phyloP scores from a whole-genome alignment of 768 basidiomycete species.

The Mycena filopes region DNA sequence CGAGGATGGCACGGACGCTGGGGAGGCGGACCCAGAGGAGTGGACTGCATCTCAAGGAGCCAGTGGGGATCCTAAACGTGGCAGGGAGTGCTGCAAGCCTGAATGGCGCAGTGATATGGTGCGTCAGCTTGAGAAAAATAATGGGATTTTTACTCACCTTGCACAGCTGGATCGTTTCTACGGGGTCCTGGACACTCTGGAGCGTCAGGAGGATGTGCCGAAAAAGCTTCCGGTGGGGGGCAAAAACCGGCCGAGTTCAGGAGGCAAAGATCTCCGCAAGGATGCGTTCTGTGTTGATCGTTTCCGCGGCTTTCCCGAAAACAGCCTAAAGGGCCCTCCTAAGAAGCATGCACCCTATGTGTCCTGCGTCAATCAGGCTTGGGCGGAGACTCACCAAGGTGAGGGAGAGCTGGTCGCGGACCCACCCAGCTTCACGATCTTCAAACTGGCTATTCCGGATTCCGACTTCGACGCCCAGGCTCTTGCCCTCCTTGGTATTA shows the following conservation, averaged over 20 bases:
- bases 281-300: too few species aligned
- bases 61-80: not conserved
- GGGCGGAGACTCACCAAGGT: not conserved
- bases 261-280: not conserved
- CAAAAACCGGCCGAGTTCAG: not conserved
- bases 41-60: not conserved
- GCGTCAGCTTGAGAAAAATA: not conserved
- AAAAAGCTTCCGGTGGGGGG: not conserved
- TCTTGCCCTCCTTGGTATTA: not conserved
- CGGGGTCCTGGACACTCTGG: not conserved
- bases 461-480: not conserved
- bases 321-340: not conserved
- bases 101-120: not conserved
- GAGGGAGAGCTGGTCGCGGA: not conserved
- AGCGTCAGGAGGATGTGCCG: not conserved
- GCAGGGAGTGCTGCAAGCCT: not conserved
- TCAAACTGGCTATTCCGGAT: not conserved
- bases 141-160: not conserved
- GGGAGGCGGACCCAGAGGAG: not conserved
- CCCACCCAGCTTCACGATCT: not conserved
- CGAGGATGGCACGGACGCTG: not conserved
- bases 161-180: not conserved
- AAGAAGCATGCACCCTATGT: not conserved
- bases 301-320: not conserved
- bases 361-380: not conserved